Evolutionary conservation across 768 basidiomycete genomes (phyloP), one percentile per base, ranked within the genome.

Genomic region (Tephrocybe sp.): DNA sequence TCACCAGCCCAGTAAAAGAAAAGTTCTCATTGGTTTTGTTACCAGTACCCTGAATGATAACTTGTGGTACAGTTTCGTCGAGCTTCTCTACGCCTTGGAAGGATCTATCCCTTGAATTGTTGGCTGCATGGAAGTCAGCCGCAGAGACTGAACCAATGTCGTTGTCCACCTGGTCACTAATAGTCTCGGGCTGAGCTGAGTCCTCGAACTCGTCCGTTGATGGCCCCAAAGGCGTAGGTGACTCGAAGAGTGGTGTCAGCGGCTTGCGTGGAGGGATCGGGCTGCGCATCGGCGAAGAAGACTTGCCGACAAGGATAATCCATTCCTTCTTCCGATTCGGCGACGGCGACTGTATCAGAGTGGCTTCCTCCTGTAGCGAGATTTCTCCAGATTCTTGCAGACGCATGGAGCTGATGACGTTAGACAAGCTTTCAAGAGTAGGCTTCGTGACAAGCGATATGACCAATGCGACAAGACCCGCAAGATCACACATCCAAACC

Each of bases 291-390:
- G 53, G 53, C 8, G 53, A 42, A 16, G 24, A 39, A 25, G 22
- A n/a, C 9, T 19, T 41, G 30, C 47, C n/a, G 4, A 35, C 48
- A 16, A 45, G 19, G 11, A 46, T 11, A n/a, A 54, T 2, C 44
- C 26, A 46, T 19, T 45, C 25, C 32, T 54, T 54, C 43, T 54
- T 54, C 13, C 2, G 6, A 4, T 26, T 50, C 4, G 44, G 39
- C 25, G 48, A 50, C 3, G 53, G 48, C 8, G 44, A 40, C 34
- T 50, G 53, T 2, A 45, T 21, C 5, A 54, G 48, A 8, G 53
- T 54, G 9, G 3, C 15, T 22, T 54, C 53, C 12, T 30, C 44
- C 2, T 40, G 22, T 5, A 41, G 13, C 1, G 39, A 40, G 13
- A 41, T 22, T 24, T 40, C 32, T 16, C 7, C 24, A 16, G 40